These are phyloP conservation scores for Solanum piurae DNA, from an alignment of 257 asterid genomes.

Conservation along the genomic window DNA sequence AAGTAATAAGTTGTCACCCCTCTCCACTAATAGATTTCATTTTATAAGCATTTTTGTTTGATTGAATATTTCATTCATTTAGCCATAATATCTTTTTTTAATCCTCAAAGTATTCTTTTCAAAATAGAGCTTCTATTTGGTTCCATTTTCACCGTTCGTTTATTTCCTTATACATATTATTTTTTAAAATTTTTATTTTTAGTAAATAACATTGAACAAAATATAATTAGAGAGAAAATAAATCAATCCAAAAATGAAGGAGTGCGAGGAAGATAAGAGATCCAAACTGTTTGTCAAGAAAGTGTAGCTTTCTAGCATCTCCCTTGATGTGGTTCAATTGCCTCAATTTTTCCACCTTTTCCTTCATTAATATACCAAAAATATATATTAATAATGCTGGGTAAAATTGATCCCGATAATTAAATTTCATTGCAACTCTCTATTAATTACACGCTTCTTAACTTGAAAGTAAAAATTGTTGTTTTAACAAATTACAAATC, in stretches of 20 bases:
- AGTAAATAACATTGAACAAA: background rate
- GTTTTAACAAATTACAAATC: no score
- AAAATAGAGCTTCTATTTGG: background rate
- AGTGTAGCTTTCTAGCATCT: constrained; percentile 30
- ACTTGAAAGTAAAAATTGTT: no score
- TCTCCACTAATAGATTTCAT: background rate
- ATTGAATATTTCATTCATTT: background rate
- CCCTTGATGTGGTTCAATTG: constrained; percentile 25
- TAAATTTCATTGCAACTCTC: background rate
- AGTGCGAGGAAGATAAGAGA: no score
- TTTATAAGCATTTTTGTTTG: background rate
- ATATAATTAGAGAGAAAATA: background rate
- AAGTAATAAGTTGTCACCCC: background rate
- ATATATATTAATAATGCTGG: background rate
- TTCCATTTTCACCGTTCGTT: background rate
- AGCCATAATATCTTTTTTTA: background rate
- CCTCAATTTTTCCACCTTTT: constrained; percentile 33
- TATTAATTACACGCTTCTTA: background rate
- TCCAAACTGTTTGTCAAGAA: constrained; percentile 39
- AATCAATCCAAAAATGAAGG: background rate
- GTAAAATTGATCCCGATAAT: background rate
- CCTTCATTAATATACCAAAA: constrained; percentile 13
- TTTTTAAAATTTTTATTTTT: background rate
- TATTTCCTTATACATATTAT: background rate
- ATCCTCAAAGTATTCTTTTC: background rate